A percentile compares a stretch with the other conserved stretches of the same genome.
These are phyloP conservation scores for Cerrena zonata DNA, from an alignment of 1,284 basidiomycete genomes.

Conservation along the genomic window DNA sequence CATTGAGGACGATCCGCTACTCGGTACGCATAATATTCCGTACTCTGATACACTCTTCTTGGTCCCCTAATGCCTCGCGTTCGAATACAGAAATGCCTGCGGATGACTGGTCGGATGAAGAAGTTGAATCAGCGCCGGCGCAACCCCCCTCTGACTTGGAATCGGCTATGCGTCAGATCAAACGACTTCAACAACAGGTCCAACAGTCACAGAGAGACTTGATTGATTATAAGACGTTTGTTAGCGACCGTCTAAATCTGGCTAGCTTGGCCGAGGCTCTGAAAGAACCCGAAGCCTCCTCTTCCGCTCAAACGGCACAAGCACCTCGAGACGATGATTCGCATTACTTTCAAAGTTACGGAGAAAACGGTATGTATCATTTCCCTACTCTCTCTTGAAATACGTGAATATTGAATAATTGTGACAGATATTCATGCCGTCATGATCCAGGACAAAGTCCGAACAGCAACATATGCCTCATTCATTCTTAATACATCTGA, in stretches of 20 bases:
- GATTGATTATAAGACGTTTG: constrained; percentile 51
- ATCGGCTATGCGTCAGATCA: constrained; percentile 41
- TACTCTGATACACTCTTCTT: too few relatives aligned
- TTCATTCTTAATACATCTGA: constrained; percentile 85
- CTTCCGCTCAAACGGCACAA: constrained; percentile 21
- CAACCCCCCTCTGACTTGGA: constrained; percentile 26
- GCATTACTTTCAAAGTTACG: constrained; percentile 93
- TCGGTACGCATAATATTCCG: constrained; percentile 58
- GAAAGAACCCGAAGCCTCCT: constrained; percentile 32
- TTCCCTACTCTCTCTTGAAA: not conserved
- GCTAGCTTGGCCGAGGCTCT: constrained; percentile 38
- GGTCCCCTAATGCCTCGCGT: not conserved
- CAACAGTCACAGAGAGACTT: constrained; percentile 49
- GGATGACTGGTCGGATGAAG: constrained; percentile 74
- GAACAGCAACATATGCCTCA: constrained; percentile 88
- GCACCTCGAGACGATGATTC: constrained; percentile 74
- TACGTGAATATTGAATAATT: not conserved
- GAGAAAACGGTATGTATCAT: constrained; percentile 68
- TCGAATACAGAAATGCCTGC: constrained; percentile 45
- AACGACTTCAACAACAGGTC: constrained; percentile 48
- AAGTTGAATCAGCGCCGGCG: constrained; percentile 36
- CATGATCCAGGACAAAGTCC: constrained; percentile 84
- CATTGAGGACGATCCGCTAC: constrained; percentile 77
- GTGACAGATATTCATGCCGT: constrained; percentile 67
- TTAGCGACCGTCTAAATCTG: constrained; percentile 46